These are phyloP conservation scores for Miscanthus lutarioriparius DNA, from an alignment of 176 grass and related monocot genomes.

Conservation along the genomic window DNA sequence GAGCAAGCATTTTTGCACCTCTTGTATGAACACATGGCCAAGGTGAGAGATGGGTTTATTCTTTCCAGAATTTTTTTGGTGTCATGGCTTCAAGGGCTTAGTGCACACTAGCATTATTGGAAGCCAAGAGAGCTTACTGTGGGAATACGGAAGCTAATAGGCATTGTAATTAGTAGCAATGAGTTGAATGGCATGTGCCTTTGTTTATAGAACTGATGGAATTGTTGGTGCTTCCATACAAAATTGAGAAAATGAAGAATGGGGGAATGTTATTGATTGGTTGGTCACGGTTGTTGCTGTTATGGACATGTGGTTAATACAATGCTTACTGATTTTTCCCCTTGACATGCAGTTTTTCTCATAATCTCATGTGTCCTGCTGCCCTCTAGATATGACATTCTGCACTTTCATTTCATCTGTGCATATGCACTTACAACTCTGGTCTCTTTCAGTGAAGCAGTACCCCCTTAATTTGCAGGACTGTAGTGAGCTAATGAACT, in stretches of 20 bases:
- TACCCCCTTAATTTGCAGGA: background rate
- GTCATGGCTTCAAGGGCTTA: constrained; percentile 33
- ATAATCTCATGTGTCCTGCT: background rate
- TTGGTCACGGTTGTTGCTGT: constrained; percentile 25
- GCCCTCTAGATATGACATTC: background rate
- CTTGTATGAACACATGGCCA: constrained; percentile 26
- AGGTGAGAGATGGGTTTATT: constrained; percentile 35
- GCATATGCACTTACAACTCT: background rate
- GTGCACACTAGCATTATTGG: constrained; percentile 4
- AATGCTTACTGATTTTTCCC: constrained; percentile 16
- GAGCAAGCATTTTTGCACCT: constrained; percentile 41
- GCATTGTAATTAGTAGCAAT: constrained; percentile 58
- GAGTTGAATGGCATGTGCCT: constrained; percentile 38
- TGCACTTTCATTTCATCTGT: background rate
- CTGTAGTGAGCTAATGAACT: background rate
- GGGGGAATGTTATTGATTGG: constrained; percentile 34
- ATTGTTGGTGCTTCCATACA: constrained; percentile 41
- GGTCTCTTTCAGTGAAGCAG: background rate
- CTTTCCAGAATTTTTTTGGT: constrained; percentile 43
- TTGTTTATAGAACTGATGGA: constrained; percentile 56
- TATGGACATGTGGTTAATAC: constrained; percentile 18
- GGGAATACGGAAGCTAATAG: constrained; percentile 39
- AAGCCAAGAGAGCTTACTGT: constrained; percentile 38
- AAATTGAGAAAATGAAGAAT: constrained; percentile 22
- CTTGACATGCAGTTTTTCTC: background rate